Base-by-base conservation (phyloP, 441 rosid genomes). In the Hura crepitans region DNA sequence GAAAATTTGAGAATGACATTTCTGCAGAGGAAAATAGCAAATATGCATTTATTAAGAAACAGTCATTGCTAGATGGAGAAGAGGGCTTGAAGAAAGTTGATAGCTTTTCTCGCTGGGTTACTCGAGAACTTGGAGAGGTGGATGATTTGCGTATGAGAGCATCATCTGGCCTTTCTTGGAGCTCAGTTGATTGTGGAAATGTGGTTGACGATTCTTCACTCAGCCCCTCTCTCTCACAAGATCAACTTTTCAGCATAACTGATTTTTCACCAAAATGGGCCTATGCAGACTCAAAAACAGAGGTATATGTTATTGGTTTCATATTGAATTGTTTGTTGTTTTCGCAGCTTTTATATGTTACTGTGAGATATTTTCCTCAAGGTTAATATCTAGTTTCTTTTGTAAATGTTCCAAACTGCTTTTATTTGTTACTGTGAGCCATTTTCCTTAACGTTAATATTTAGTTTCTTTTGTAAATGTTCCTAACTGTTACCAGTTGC, bases 71-170 rank as follows among this genome's bases (percentile, higher is more conserved):
- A 63, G 81, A 85, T 71, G 79, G 78, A 35, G 90, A 86, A 74
- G 91, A 92, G 37, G 81, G 92, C 76, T 79, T 94, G 79, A 89
- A 89, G 74, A 94, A 94, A 72, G 92, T 89, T 37, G 98, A 94
- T 72, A 94, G 98, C 81, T 94, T 94, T 80, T 86, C 96, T 69
- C 82, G 96, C 49, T 91, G 98, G 98, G 81, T 85, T 74, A 79
- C 82, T 71, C 87, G 81, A 78, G 97, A 91, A 79, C 91, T 94
- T 59, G 92, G 77, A 53, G 98, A 89, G 75, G 93, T 89, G 73
- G 93, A 85, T 82, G 86, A 87, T 75, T 74, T 90, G 80, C 89
- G 81, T 72, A 81, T 86, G 88, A 86, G 85, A 74, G 86, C 96
- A 69, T 78, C 86, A 62, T 77, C 82, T 59, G 87, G 91, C 75